Percentiles rank a stretch among this genome's conserved stretches.
phyloP scores from a whole-genome alignment of 2,329 filamentous ascomycete genomes.

The Botryosphaeria dothidea region DNA sequence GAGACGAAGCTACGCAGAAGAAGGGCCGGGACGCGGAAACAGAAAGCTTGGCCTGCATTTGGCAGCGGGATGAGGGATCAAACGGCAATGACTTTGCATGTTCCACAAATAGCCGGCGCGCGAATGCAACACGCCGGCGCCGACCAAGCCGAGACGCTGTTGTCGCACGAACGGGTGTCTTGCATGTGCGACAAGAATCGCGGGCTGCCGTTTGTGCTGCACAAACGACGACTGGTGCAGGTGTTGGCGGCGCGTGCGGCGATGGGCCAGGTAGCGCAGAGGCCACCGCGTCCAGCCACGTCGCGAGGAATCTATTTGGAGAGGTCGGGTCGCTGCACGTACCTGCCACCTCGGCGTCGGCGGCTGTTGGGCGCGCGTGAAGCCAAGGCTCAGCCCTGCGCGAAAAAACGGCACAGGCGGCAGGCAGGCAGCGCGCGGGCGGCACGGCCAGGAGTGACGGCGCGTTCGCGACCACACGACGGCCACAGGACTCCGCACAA shows the following conservation, averaged over 20 bases:
- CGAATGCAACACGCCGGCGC: neutral
- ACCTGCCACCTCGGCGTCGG: neutral
- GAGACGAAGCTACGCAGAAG: neutral
- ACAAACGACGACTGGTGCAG: neutral
- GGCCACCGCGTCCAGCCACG: neutral
- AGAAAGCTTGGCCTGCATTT: neutral
- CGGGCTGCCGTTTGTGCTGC: neutral
- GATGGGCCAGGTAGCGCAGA: neutral
- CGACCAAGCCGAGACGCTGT: neutral
- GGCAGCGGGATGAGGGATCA: neutral
- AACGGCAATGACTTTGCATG: neutral
- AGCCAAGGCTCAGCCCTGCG: constrained; percentile 15
- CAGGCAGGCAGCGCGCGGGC: neutral
- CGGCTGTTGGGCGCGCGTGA: neutral
- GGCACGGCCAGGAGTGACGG: constrained; percentile 1
- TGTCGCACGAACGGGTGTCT: neutral
- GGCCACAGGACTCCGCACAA: constrained; percentile 5
- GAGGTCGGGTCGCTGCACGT: constrained; percentile 3
- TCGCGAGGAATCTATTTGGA: constrained; percentile 5
- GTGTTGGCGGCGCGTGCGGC: neutral
- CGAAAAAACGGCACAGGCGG: too few relatives aligned
- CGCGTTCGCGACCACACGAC: neutral
- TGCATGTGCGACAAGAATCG: neutral
- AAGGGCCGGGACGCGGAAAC: neutral
- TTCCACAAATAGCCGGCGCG: neutral